phyloP scores from a whole-genome alignment of 257 asterid genomes.

The Capsicum rhomboideum region DNA sequence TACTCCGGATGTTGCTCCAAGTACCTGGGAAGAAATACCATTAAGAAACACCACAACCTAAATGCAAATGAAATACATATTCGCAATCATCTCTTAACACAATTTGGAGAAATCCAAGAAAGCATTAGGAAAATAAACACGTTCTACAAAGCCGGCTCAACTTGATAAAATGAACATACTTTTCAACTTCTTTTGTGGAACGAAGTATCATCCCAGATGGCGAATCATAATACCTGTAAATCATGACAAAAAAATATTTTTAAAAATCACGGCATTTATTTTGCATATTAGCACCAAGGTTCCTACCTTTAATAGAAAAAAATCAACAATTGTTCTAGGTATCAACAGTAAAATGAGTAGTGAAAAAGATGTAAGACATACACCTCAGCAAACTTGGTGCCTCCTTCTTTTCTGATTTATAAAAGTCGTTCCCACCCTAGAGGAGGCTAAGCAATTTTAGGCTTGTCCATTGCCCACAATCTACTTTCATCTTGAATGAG shows the following conservation, averaged over 20 bases:
- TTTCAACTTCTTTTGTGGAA: constrained; percentile 56
- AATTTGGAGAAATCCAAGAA: not conserved
- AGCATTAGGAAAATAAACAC: not conserved
- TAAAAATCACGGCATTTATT: too few species aligned
- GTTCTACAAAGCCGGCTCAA: not conserved
- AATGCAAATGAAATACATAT: not conserved
- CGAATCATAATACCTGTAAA: constrained; percentile 57
- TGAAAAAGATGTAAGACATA: constrained; percentile 18
- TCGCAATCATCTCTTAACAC: not conserved
- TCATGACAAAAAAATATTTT: constrained; percentile 4
- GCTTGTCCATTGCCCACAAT: constrained; percentile 94
- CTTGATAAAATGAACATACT: constrained; percentile 18
- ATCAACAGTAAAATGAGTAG: too few species aligned
- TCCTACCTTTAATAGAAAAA: not conserved
- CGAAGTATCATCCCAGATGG: constrained; percentile 77
- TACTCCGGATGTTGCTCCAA: too few species aligned
- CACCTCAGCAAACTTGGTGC: constrained; percentile 93
- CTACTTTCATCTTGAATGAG: constrained; percentile 72
- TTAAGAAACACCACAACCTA: constrained; percentile 1
- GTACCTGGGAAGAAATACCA: not conserved
- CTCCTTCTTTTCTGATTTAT: constrained; percentile 71
- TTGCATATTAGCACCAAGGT: not conserved
- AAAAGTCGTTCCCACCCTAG: constrained; percentile 83
- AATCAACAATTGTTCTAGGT: too few species aligned
- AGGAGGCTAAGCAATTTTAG: constrained; percentile 76